Evolutionary conservation across 257 asterid species (phyloP).

Genomic region (Gentiana dahurica): DNA sequence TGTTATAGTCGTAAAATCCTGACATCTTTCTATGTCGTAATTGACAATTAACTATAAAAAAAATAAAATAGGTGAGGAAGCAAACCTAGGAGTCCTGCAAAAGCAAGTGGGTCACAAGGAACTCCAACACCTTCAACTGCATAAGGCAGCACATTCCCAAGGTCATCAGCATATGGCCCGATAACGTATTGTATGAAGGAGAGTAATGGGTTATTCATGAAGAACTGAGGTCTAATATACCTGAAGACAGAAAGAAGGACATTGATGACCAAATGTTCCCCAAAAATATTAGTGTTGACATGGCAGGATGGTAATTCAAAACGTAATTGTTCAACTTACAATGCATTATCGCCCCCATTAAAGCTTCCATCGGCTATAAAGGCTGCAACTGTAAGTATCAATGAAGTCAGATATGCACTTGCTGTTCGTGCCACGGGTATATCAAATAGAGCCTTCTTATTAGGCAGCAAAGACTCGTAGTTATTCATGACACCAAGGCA

Average conservation of each 20-base stretch:
- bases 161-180: slow-evolving; percentile 85
- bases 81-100: slow-evolving; percentile 86
- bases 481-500: slow-evolving; percentile 87
- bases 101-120: slow-evolving; percentile 95
- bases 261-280: background rate
- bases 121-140: slow-evolving; percentile 97
- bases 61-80: background rate
- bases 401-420: slow-evolving; percentile 68
- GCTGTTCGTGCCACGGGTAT: slow-evolving; percentile 87
- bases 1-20: too few relatives aligned
- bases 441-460: slow-evolving; percentile 78
- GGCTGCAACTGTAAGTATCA: slow-evolving; percentile 57
- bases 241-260: slow-evolving; percentile 25
- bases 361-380: slow-evolving; percentile 79
- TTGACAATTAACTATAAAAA: background rate
- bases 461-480: slow-evolving; percentile 73
- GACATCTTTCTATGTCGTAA: too few relatives aligned
- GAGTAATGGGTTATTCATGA: slow-evolving; percentile 76
- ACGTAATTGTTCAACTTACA: slow-evolving; percentile 34
- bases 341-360: slow-evolving; percentile 83
- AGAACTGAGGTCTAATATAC: slow-evolving; percentile 91
- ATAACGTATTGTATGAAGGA: slow-evolving; percentile 77
- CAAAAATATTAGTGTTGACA: background rate
- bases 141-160: slow-evolving; percentile 79
- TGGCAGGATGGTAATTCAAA: background rate